These are phyloP conservation scores for Byssochlamys sp. DNA, from an alignment of 2,329 filamentous ascomycete genomes.

Conservation along the genomic window DNA sequence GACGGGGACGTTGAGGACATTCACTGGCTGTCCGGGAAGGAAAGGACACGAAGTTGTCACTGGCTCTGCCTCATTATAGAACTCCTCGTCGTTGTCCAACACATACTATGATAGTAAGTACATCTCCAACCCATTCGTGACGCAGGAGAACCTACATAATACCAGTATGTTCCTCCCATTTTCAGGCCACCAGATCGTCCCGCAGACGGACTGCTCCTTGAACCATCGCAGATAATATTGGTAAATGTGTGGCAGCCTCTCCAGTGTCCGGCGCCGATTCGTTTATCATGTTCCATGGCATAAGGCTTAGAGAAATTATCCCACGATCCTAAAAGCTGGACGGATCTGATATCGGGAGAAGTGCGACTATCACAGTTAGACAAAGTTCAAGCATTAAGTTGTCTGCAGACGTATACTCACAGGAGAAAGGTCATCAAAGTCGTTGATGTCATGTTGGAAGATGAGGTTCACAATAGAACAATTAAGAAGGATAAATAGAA, in stretches of 20 bases:
- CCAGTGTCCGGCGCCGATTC: slow-evolving; percentile 69
- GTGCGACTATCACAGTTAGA: slow-evolving; percentile 23
- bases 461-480: neutral
- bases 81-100: slow-evolving; percentile 67
- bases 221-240: slow-evolving; percentile 74
- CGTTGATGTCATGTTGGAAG: slow-evolving; percentile 7
- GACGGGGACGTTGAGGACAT: slow-evolving; percentile 69
- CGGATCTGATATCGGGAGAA: slow-evolving; percentile 42
- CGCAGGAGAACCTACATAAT: slow-evolving; percentile 59
- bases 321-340: slow-evolving; percentile 84
- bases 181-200: slow-evolving; percentile 70
- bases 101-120: slow-evolving; percentile 56
- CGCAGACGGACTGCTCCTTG: slow-evolving; percentile 41
- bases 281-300: slow-evolving; percentile 68
- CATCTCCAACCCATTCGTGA: slow-evolving; percentile 1
- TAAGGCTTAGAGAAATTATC: slow-evolving; percentile 80
- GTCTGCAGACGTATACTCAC: slow-evolving; percentile 4
- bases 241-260: slow-evolving; percentile 78
- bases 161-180: slow-evolving; percentile 91
- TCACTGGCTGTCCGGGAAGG: slow-evolving; percentile 77
- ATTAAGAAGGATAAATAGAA: neutral
- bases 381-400: neutral
- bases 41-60: slow-evolving; percentile 73
- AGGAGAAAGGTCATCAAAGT: slow-evolving; percentile 11
- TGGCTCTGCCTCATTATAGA: slow-evolving; percentile 61